Percentiles rank a stretch among this genome's conserved stretches.
Evolutionary conservation across 352 stramenopile species (phyloP).

Genomic region (Phytophthora cryptogea): DNA sequence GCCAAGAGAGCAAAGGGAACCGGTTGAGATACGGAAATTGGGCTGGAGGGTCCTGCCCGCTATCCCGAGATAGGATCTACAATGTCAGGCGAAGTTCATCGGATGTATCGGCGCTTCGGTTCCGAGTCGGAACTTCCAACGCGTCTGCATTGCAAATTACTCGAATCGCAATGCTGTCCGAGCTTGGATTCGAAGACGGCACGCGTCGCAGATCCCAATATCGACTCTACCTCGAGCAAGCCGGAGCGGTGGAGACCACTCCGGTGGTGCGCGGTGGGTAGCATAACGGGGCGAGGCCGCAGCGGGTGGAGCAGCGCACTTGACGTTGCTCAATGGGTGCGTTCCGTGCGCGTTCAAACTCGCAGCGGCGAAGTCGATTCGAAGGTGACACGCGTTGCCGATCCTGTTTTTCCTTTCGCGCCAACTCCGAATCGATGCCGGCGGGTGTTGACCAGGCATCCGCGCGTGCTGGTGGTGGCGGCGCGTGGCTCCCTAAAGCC

Average conservation of each 20-base stretch:
- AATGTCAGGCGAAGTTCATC: conserved; percentile 1
- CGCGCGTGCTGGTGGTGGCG: not conserved
- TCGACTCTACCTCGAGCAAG: not conserved
- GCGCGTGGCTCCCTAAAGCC: conserved; percentile 1
- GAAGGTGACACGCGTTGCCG: not conserved
- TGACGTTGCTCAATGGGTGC: not conserved
- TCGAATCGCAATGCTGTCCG: conserved; percentile 13
- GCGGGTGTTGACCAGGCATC: too few relatives aligned
- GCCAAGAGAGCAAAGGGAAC: conserved; percentile 4
- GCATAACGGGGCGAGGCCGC: conserved; percentile 3
- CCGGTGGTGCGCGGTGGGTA: not conserved
- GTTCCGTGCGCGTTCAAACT: not conserved
- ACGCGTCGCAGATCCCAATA: conserved; percentile 15
- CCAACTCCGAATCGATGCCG: not conserved
- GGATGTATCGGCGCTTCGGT: not conserved
- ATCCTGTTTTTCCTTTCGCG: not conserved
- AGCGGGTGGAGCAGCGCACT: not conserved
- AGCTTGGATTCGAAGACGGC: conserved; percentile 14
- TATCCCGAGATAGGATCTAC: conserved; percentile 22
- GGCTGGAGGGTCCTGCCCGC: conserved; percentile 1
- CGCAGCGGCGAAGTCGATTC: not conserved
- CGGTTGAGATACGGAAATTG: conserved; percentile 16
- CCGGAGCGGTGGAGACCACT: not conserved
- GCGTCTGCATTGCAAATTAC: conserved; percentile 17
- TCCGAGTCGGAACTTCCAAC: not conserved